Percentiles rank a stretch among this genome's conserved stretches.
Conservation (phyloP, 805 yeast genomes). For the Geotrichum ghanense region DNA sequence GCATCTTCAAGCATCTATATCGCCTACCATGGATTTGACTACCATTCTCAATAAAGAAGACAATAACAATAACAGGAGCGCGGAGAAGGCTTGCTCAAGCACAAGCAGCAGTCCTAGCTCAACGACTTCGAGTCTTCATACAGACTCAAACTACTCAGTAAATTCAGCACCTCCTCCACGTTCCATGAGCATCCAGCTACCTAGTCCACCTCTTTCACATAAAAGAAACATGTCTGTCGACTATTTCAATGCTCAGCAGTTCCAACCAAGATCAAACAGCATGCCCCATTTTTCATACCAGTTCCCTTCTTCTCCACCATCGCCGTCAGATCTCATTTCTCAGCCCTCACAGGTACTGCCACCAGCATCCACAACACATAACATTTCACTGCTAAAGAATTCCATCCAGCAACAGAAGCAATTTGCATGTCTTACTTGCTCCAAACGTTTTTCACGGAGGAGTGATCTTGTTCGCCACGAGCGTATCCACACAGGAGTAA, state of each 20-base stretch:
- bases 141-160: neutral
- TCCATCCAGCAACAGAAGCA: conserved; percentile 12
- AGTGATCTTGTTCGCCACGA: conserved; percentile 75
- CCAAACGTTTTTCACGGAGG: conserved; percentile 59
- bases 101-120: neutral
- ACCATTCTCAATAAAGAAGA: conserved; percentile 7
- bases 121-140: neutral
- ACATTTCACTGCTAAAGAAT: neutral
- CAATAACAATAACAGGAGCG: neutral
- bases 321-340: neutral
- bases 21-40: conserved; percentile 6
- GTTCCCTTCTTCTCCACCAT: conserved; percentile 4
- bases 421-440: conserved; percentile 36
- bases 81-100: neutral
- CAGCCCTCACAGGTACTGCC: neutral
- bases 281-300: conserved; percentile 1
- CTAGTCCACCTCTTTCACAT: neutral
- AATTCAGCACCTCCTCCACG: neutral
- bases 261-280: neutral
- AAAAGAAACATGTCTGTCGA: neutral
- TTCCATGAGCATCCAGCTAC: neutral
- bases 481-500: conserved; percentile 42
- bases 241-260: neutral
- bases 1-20: too few species aligned
- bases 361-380: neutral